Conservation (phyloP, 495 filamentous ascomycete species). For the Podospora didyma region DNA sequence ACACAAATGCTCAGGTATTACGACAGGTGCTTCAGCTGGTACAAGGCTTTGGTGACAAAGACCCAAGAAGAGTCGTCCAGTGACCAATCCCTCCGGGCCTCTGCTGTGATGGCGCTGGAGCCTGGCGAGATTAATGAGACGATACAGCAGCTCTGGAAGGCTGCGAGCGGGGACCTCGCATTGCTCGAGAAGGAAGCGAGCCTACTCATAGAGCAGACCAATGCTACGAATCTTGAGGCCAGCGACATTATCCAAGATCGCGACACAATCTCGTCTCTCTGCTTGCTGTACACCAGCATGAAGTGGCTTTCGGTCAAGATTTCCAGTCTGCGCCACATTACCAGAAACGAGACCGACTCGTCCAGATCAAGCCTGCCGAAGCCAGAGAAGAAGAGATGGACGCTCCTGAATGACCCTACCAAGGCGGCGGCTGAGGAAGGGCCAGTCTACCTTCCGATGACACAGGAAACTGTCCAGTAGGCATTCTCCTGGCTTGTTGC, state of each 20-base stretch:
- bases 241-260: constrained; percentile 86
- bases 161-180: constrained; percentile 36
- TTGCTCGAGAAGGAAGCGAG: constrained; percentile 62
- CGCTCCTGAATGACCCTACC: constrained; percentile 60
- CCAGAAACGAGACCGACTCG: constrained; percentile 49
- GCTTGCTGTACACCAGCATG: constrained; percentile 92
- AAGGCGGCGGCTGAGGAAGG: constrained; percentile 43
- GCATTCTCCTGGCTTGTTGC: constrained; percentile 15
- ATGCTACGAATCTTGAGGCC: constrained; percentile 58
- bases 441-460: constrained; percentile 84
- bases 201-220: constrained; percentile 61
- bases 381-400: constrained; percentile 69
- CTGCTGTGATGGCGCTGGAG: constrained; percentile 64
- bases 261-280: constrained; percentile 77
- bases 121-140: constrained; percentile 63
- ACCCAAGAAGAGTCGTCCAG: constrained; percentile 40
- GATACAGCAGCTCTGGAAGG: constrained; percentile 59
- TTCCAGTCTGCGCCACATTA: constrained; percentile 69
- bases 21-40: constrained; percentile 87
- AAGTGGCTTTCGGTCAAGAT: constrained; percentile 90
- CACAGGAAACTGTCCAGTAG: constrained; percentile 73
- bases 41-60: constrained; percentile 63
- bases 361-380: constrained; percentile 43
- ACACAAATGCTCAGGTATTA: constrained; percentile 86
- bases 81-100: constrained; percentile 57